Evolutionary conservation across 2,329 filamentous ascomycete genomes (phyloP).

Genomic region (Penicillium sp.): DNA sequence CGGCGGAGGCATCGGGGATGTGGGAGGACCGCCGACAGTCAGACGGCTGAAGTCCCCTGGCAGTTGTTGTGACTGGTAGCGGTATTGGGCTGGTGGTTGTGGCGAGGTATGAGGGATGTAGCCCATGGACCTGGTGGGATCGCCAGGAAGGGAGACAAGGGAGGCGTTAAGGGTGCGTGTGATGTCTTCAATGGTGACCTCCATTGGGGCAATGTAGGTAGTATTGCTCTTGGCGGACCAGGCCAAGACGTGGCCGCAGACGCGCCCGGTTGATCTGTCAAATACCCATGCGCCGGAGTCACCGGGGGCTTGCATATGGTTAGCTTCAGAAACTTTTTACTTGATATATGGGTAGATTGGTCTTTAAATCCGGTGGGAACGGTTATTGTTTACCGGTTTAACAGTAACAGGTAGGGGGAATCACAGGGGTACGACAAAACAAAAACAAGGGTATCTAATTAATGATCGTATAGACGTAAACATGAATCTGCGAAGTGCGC

Average conservation of each 20-base stretch:
- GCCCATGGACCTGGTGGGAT: slow-evolving; percentile 28
- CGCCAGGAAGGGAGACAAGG: slow-evolving; percentile 68
- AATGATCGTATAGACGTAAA: slow-evolving; percentile 21
- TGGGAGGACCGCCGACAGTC: slow-evolving; percentile 11
- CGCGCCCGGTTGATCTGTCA: slow-evolving; percentile 71
- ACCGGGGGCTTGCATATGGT: slow-evolving; percentile 56
- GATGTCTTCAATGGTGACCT: slow-evolving; percentile 82
- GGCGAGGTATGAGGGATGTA: slow-evolving; percentile 14
- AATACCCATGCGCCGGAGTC: slow-evolving; percentile 94
- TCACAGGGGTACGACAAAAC: slow-evolving; percentile 5
- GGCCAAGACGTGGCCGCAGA: slow-evolving; percentile 88
- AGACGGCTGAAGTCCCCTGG: slow-evolving; percentile 20
- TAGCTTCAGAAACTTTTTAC: slow-evolving; percentile 20
- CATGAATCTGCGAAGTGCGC: slow-evolving; percentile 21
- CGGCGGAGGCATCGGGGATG: slow-evolving; percentile 11
- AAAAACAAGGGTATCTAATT: slow-evolving; percentile 26
- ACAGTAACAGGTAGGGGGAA: slow-evolving; percentile 9
- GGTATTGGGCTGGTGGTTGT: slow-evolving; percentile 11
- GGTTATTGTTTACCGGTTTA: slow-evolving; percentile 22
- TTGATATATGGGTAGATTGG: slow-evolving; percentile 13
- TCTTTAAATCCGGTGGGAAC: slow-evolving; percentile 9
- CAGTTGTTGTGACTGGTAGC: slow-evolving; percentile 20
- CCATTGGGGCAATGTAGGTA: slow-evolving; percentile 95
- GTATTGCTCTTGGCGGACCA: slow-evolving; percentile 78
- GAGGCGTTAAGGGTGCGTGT: slow-evolving; percentile 70